Conservation (phyloP, 768 basidiomycete species). For the Mycena vitilis region DNA sequence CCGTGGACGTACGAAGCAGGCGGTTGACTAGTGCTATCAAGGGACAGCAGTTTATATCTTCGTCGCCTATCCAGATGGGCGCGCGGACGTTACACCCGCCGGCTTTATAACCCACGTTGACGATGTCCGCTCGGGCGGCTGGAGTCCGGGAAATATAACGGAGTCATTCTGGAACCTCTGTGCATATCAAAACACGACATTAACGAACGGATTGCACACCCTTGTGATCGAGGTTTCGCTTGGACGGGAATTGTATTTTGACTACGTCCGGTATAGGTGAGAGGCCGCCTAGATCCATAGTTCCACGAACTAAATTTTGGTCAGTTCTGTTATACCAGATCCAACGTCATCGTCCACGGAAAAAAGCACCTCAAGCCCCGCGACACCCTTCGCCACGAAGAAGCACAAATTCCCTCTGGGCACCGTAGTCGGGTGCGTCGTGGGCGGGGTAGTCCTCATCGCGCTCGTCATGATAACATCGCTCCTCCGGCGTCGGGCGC, state of each 20-base stretch:
- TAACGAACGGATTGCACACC: not conserved
- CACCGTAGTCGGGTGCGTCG: conserved; percentile 1
- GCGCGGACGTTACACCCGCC: not conserved
- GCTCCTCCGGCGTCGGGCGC: conserved; percentile 9
- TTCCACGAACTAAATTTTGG: too few species aligned
- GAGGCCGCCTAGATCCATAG: not conserved
- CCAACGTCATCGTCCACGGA: conserved; percentile 1
- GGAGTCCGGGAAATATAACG: conserved; percentile 4
- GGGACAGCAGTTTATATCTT: conserved; percentile 5
- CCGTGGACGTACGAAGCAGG: too few species aligned
- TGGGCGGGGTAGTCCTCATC: conserved; percentile 1
- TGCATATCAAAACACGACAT: conserved; percentile 17
- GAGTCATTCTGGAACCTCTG: not conserved
- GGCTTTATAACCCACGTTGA: conserved; percentile 1
- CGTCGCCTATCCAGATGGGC: conserved; percentile 11
- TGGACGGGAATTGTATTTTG: conserved; percentile 10
- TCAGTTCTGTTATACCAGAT: conserved; percentile 10
- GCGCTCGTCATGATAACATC: not conserved
- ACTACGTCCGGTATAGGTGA: conserved; percentile 9
- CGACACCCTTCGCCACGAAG: not conserved
- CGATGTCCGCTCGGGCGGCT: conserved; percentile 7
- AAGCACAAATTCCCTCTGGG: conserved; percentile 3
- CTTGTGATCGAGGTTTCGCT: conserved; percentile 3
- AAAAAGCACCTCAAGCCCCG: not conserved
- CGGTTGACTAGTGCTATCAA: not conserved